These are phyloP conservation scores for Erysimum cheiranthoides DNA, from an alignment of 345 rosid species.

Conservation along the genomic window DNA sequence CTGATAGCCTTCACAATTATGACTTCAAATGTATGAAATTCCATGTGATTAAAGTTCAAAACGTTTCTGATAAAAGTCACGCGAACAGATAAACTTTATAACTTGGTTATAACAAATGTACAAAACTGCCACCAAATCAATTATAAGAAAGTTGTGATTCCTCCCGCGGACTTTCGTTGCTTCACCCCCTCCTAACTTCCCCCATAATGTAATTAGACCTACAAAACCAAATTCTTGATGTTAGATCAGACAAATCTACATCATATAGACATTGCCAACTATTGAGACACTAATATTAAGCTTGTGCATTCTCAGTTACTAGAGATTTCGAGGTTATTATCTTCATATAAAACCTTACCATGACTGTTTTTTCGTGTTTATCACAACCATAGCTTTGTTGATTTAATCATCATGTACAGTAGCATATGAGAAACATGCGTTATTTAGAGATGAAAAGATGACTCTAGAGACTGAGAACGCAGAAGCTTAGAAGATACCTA, in stretches of 20 bases:
- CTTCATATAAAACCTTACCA: not conserved
- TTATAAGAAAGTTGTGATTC: conserved; percentile 1
- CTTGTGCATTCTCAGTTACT: not conserved
- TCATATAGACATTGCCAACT: not conserved
- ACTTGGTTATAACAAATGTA: conserved; percentile 8
- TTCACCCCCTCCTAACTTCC: not conserved
- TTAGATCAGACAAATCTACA: not conserved
- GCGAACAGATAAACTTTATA: not conserved
- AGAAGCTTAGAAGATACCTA: conserved; percentile 47
- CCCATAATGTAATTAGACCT: conserved; percentile 29
- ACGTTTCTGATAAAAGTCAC: not conserved
- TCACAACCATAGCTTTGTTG: conserved; percentile 2
- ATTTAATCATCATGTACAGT: not conserved
- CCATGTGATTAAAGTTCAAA: not conserved
- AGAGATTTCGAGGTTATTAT: not conserved
- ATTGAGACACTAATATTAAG: not conserved
- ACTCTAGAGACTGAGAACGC: not conserved
- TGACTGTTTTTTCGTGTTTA: not conserved
- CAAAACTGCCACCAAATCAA: conserved; percentile 23
- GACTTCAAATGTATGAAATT: not conserved
- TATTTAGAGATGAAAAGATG: conserved; percentile 13
- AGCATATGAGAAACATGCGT: not conserved
- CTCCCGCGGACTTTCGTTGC: not conserved
- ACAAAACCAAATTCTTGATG: conserved; percentile 12
- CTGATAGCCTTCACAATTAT: not conserved